Evolutionary conservation across 208 protist species (phyloP), one percentile per base, ranked within the genome.

Genomic region (Spironucleus salmonicida): DNA sequence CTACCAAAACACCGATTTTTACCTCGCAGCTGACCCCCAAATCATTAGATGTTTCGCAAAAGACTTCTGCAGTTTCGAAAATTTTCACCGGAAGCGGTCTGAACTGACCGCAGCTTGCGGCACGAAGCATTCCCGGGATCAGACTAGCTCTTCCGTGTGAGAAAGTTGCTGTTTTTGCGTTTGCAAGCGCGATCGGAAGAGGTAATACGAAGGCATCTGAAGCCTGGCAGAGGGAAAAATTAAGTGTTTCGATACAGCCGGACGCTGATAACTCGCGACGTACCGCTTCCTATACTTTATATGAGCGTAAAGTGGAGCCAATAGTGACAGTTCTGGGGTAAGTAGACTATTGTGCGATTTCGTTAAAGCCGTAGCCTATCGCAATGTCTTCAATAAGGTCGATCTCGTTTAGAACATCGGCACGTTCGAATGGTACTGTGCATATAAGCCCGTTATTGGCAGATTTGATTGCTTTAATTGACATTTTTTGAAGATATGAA

Each of bases 381-480:
- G 90, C 93, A 39, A 96, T 91, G 85, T 98, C 94, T 81, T 98
- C 95, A 82, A 96, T 90, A 58, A 98, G 83, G 83, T 98, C 95
- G 57, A 88, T 88, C 19, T 82, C 69, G 74, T 95, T 92, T 57
- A 98, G 85, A 27, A 98, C 88, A 81, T 98, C 95, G n/a, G 85
- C 78, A 34, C 92, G 89, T 30, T 87, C 87, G 13, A 88, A 81
- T n/a, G 92, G 91, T 42, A 91, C 87, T 11, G 49, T 74, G 42
- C 96, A 92, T n/a, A 66, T 82, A 0, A 96, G 61, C 0, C 58
- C 81, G 45, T 88, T 76, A 26, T 62, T 45, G 19, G 64, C 9
- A 38, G 58, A 9, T 34, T 29, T 32, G 34, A 71, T 76, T 62
- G 79, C 80, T 42, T 89, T 81, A 26, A 80, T 75, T 68, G 93